phyloP scores from a whole-genome alignment of 768 basidiomycete genomes.

The Phylloporus sp. region DNA sequence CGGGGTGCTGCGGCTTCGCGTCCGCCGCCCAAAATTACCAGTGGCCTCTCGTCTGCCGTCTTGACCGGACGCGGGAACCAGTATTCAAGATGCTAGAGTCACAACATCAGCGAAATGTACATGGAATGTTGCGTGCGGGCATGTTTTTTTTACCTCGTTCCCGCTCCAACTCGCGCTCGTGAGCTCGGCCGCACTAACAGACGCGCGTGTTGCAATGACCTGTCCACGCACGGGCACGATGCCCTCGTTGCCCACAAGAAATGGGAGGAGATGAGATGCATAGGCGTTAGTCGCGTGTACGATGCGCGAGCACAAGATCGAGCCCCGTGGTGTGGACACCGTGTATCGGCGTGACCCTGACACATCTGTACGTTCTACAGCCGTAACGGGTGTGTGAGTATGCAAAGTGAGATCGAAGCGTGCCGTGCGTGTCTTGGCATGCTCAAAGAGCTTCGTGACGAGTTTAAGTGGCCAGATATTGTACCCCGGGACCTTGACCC shows the following conservation, averaged over 20 bases:
- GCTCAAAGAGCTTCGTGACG: slow-evolving; percentile 60
- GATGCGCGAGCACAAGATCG: slow-evolving; percentile 55
- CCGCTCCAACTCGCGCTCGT: slow-evolving; percentile 46
- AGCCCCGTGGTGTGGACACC: slow-evolving; percentile 57
- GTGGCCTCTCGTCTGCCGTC: slow-evolving; percentile 36
- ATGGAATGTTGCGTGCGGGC: too few species aligned
- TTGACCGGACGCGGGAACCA: slow-evolving; percentile 71
- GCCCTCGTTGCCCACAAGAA: slow-evolving; percentile 46
- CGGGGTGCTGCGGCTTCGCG: slow-evolving; percentile 39
- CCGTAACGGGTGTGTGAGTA: slow-evolving; percentile 68
- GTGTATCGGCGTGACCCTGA: slow-evolving; percentile 2
- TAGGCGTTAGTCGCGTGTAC: slow-evolving; percentile 90
- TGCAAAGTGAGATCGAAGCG: slow-evolving; percentile 52
- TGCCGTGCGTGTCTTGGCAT: slow-evolving; percentile 32
- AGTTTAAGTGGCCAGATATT: slow-evolving; percentile 82
- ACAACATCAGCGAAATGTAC: too few species aligned
- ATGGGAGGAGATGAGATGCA: slow-evolving; percentile 71
- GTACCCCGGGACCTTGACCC: slow-evolving; percentile 45
- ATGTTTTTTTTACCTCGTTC: slow-evolving; percentile 24
- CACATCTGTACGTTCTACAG: slow-evolving; percentile 26
- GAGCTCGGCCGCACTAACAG: slow-evolving; percentile 36
- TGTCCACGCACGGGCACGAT: slow-evolving; percentile 77
- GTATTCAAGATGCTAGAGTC: too few species aligned
- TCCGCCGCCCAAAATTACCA: slow-evolving; percentile 73
- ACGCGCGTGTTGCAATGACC: slow-evolving; percentile 44